Conservation (phyloP, 2,329 filamentous ascomycete genomes). For the Colletotrichum nymphaeae region DNA sequence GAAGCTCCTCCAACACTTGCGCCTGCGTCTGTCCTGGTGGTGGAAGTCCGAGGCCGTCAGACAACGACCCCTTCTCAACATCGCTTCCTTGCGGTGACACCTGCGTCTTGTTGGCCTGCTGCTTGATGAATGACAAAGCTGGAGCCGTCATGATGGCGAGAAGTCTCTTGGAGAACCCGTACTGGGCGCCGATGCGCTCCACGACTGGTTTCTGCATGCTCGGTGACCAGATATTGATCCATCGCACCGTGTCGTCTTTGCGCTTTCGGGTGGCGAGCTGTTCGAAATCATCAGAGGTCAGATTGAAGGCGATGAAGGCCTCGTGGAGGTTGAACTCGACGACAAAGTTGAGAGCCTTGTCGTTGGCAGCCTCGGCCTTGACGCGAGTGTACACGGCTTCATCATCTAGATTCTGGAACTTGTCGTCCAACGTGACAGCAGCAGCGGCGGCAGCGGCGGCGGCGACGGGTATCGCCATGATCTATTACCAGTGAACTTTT, state of each 20-base stretch:
- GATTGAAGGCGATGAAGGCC: constrained; percentile 67
- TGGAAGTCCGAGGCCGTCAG: constrained; percentile 22
- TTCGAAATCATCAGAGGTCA: constrained; percentile 55
- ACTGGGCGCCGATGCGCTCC: constrained; percentile 66
- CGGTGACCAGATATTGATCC: constrained; percentile 83
- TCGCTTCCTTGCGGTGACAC: background rate
- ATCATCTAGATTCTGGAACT: constrained; percentile 67
- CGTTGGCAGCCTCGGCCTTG: constrained; percentile 51
- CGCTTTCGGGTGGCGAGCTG: constrained; percentile 46
- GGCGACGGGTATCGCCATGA: background rate
- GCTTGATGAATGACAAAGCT: constrained; percentile 29
- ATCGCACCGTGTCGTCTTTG: constrained; percentile 60
- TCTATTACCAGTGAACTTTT: background rate
- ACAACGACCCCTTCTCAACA: constrained; percentile 7
- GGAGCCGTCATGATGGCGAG: constrained; percentile 70
- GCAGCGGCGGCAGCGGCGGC: background rate
- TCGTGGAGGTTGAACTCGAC: constrained; percentile 70
- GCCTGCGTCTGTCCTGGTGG: constrained; percentile 27
- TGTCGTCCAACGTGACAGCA: constrained; percentile 27
- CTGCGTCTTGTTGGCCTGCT: background rate
- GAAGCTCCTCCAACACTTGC: constrained; percentile 40
- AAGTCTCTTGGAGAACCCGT: constrained; percentile 76
- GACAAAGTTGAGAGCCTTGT: constrained; percentile 67
- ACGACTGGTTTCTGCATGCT: constrained; percentile 68
- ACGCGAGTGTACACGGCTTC: constrained; percentile 56